Percentiles rank a stretch among this genome's conserved stretches.
phyloP scores from a whole-genome alignment of 2,329 filamentous ascomycete genomes.

The Sporothrix luriei region DNA sequence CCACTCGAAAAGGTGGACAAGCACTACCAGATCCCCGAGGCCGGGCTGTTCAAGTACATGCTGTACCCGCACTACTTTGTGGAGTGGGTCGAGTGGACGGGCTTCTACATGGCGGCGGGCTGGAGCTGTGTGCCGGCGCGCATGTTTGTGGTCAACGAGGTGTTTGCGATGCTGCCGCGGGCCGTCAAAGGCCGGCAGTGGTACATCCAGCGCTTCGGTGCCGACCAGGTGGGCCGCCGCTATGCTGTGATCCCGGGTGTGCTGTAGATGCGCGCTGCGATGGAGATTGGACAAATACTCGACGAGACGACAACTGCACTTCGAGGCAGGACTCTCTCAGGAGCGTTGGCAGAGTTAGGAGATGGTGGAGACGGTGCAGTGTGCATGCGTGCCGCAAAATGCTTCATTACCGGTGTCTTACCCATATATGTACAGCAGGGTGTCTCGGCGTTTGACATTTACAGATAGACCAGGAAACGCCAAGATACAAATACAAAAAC shows the following conservation, averaged over 20 bases:
- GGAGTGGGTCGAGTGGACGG: slow-evolving; percentile 95
- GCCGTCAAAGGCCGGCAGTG: slow-evolving; percentile 79
- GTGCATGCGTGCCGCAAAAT: background rate
- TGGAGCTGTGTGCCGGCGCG: slow-evolving; percentile 72
- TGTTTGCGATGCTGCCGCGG: slow-evolving; percentile 86
- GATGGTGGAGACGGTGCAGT: background rate
- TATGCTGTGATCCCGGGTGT: slow-evolving; percentile 70
- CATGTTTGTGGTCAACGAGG: slow-evolving; percentile 81
- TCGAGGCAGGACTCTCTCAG: background rate
- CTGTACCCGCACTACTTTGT: slow-evolving; percentile 93
- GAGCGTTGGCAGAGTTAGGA: background rate
- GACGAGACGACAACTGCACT: background rate
- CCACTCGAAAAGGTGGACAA: slow-evolving; percentile 61
- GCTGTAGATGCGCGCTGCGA: slow-evolving; percentile 37
- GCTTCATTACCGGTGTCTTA: background rate
- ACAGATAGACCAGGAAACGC: background rate
- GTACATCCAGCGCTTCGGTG: slow-evolving; percentile 88
- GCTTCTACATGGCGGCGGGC: slow-evolving; percentile 78
- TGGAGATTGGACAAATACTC: background rate
- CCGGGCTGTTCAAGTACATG: slow-evolving; percentile 78
- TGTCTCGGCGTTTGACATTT: background rate
- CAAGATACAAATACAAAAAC: slow-evolving; percentile 4
- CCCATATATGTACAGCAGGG: slow-evolving; percentile 1
- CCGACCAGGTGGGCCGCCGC: slow-evolving; percentile 72
- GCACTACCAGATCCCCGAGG: slow-evolving; percentile 83